Conservation (phyloP, 805 yeast genomes). For the Ogataea chonburiensis region DNA sequence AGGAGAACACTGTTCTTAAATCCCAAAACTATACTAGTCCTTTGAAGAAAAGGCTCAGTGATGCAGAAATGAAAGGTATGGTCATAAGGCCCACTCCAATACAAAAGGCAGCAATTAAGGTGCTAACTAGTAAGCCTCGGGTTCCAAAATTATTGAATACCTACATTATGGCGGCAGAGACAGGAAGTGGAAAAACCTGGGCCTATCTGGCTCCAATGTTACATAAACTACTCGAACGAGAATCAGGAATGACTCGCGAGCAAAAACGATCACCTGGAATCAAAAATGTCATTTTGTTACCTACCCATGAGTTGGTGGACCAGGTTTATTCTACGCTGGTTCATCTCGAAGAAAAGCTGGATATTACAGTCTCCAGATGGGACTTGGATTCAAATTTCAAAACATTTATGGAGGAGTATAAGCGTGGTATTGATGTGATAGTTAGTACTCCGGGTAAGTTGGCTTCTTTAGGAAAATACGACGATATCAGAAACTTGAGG, state of each 20-base stretch:
- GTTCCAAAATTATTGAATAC: conserved; percentile 45
- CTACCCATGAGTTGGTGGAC: conserved; percentile 84
- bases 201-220: conserved; percentile 80
- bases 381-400: conserved; percentile 56
- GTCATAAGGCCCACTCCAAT: conserved; percentile 70
- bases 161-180: conserved; percentile 88
- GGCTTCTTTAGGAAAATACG: conserved; percentile 32
- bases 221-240: conserved; percentile 63
- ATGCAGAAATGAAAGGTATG: conserved; percentile 35
- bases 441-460: conserved; percentile 86
- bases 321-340: conserved; percentile 60
- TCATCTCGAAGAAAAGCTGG: conserved; percentile 36
- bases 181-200: conserved; percentile 96
- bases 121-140: conserved; percentile 44
- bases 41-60: conserved; percentile 32
- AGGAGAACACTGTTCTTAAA: conserved; percentile 41
- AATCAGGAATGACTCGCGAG: conserved; percentile 37
- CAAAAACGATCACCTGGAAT: conserved; percentile 47
- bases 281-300: conserved; percentile 74
- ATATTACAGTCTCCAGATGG: conserved; percentile 56
- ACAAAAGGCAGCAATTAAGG: conserved; percentile 71
- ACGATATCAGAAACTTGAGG: conserved; percentile 33
- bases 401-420: conserved; percentile 47
- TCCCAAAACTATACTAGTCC: conserved; percentile 33
- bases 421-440: conserved; percentile 66